Percentiles rank a stretch among this genome's conserved stretches.
Evolutionary conservation across 2,329 filamentous ascomycete genomes (phyloP).

Genomic region (Didymella exigua): DNA sequence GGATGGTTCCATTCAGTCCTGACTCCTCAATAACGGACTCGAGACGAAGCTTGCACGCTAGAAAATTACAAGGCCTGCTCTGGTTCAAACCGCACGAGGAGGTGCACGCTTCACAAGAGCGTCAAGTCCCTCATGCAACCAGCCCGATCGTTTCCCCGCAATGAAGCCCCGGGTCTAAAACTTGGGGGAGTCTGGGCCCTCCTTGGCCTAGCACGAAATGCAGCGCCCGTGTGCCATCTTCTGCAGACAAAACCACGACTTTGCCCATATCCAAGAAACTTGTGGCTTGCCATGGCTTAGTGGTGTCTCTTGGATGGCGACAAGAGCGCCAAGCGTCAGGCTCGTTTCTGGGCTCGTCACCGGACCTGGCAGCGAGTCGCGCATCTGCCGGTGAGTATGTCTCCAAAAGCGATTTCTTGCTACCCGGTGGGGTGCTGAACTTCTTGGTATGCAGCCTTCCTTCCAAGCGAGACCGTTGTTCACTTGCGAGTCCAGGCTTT

Average conservation of each 20-base stretch:
- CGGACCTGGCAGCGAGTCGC: constrained; percentile 18
- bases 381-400: constrained; percentile 14
- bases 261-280: constrained; percentile 25
- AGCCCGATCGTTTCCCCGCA: constrained; percentile 22
- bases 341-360: constrained; percentile 19
- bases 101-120: constrained; percentile 10
- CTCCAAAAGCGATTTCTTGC: constrained; percentile 1
- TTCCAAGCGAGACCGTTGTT: constrained; percentile 10
- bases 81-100: constrained; percentile 4
- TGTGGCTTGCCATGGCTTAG: constrained; percentile 34
- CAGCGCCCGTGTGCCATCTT: constrained; percentile 14
- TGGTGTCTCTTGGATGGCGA: constrained; percentile 22
- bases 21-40: constrained; percentile 22
- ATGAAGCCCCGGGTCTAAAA: constrained; percentile 18
- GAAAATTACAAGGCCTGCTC: constrained; percentile 10
- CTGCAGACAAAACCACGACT: constrained; percentile 16
- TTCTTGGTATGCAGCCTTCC: constrained; percentile 18
- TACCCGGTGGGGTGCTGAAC: constrained; percentile 9
- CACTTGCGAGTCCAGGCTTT: neutral
- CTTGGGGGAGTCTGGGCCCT: constrained; percentile 27
- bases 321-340: constrained; percentile 24
- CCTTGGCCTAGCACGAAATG: constrained; percentile 28
- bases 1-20: constrained; percentile 3
- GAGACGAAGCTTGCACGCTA: constrained; percentile 24
- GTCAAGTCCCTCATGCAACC: constrained; percentile 13